phyloP scores from a whole-genome alignment of 441 rosid genomes.

The Gossypium aridum region DNA sequence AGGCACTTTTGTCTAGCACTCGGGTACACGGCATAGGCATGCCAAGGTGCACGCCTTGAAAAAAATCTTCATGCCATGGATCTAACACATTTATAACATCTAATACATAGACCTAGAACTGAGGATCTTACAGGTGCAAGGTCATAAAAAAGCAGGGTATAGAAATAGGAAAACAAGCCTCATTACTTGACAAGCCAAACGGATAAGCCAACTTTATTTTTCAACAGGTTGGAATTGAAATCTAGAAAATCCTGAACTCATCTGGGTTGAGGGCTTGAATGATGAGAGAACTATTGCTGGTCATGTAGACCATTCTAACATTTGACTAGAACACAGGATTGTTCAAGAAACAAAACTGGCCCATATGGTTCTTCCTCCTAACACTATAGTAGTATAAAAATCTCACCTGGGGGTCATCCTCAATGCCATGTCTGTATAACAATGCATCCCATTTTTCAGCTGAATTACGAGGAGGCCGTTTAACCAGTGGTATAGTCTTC shows the following conservation, averaged over 20 bases:
- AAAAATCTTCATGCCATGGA: no score
- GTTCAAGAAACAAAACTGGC: neutral
- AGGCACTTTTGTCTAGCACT: neutral
- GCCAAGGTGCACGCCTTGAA: no score
- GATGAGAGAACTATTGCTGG: neutral
- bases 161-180: neutral
- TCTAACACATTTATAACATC: neutral
- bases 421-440: conserved; percentile 62
- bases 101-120: neutral
- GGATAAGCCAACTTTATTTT: neutral
- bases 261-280: neutral
- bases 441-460: conserved; percentile 97
- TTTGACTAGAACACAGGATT: neutral
- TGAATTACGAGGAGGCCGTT: conserved; percentile 64
- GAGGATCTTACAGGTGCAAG: neutral
- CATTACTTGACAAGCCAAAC: neutral
- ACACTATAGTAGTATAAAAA: neutral
- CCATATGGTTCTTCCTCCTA: neutral
- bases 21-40: no score
- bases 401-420: conserved; percentile 71
- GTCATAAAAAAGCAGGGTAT: neutral
- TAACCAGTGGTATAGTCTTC: conserved; percentile 68
- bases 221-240: neutral
- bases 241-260: neutral
- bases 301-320: neutral